Evolutionary conservation across 805 yeast species (phyloP).

Genomic region (Lachancea waltii): DNA sequence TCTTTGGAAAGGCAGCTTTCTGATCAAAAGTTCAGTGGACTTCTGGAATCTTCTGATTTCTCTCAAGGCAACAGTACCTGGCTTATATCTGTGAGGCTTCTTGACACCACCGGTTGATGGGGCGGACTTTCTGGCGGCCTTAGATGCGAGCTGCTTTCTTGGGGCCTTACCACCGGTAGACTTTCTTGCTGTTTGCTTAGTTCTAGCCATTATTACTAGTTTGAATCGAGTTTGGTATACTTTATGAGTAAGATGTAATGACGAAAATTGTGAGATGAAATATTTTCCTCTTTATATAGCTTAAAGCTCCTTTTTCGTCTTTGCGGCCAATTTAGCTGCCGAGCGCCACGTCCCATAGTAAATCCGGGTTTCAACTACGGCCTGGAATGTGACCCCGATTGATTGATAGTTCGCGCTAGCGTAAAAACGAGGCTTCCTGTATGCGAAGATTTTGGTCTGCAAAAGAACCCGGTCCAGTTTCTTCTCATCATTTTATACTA

Average conservation of each 20-base stretch:
- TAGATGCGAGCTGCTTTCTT: conserved; percentile 88
- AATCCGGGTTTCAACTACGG: conserved; percentile 1
- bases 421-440: conserved; percentile 1
- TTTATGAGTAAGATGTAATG: not conserved
- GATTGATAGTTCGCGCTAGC: conserved; percentile 1
- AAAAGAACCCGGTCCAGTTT: not conserved
- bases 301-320: not conserved
- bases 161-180: conserved; percentile 95
- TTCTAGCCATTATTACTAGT: conserved; percentile 65
- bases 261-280: too few relatives aligned
- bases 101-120: conserved; percentile 90
- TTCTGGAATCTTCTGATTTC: conserved; percentile 97
- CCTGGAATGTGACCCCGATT: not conserved
- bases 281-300: conserved; percentile 1
- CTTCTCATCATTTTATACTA: too few relatives aligned
- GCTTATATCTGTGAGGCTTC: conserved; percentile 94
- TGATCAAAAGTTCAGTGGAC: conserved; percentile 88
- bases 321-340: conserved; percentile 3
- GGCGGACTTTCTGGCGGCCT: conserved; percentile 90
- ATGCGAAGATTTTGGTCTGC: conserved; percentile 6
- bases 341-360: conserved; percentile 3
- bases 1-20: conserved; percentile 97
- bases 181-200: conserved; percentile 90
- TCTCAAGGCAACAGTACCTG: conserved; percentile 94
- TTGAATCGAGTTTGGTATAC: not conserved